A percentile compares a stretch with the other conserved stretches of the same genome.
Conservation (phyloP, 345 rosid species). For the Lumnitzera racemosa region DNA sequence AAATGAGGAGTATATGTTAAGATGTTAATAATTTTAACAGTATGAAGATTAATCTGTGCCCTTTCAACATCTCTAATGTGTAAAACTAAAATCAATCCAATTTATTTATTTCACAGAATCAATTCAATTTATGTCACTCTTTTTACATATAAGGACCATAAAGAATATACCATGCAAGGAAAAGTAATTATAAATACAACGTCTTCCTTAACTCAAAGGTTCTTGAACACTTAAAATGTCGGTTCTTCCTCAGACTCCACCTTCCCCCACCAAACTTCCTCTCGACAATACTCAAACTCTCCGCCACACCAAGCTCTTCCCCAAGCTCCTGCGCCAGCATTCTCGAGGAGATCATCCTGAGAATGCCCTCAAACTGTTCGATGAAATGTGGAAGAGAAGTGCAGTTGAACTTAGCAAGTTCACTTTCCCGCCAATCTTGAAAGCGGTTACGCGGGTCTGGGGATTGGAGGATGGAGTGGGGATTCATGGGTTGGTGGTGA, state of each 20-base stretch:
- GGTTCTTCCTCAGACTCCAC: background rate
- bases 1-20: too few species aligned
- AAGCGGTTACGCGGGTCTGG: conserved; percentile 21
- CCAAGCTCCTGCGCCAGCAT: conserved; percentile 36
- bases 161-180: too few species aligned
- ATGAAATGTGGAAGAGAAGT: conserved; percentile 19
- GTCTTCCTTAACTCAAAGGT: too few species aligned
- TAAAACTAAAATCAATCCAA: too few species aligned
- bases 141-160: too few species aligned
- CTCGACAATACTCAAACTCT: conserved; percentile 45
- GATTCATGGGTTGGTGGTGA: conserved; percentile 25
- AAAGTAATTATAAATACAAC: too few species aligned
- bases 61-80: too few species aligned
- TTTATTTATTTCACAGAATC: too few species aligned
- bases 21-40: too few species aligned
- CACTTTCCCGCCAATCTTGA: conserved; percentile 35
- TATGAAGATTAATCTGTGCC: too few species aligned
- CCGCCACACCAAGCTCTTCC: conserved; percentile 22
- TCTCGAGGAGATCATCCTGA: conserved; percentile 23
- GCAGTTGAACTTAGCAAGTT: conserved; percentile 19
- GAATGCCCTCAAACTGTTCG: conserved; percentile 21
- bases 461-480: conserved; percentile 19
- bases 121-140: too few species aligned
- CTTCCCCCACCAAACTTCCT: conserved; percentile 26
- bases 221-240: too few species aligned